Evolutionary conservation across 371 early-diverging fungal genomes (phyloP).

Genomic region (Sporodiniella umbellata): DNA sequence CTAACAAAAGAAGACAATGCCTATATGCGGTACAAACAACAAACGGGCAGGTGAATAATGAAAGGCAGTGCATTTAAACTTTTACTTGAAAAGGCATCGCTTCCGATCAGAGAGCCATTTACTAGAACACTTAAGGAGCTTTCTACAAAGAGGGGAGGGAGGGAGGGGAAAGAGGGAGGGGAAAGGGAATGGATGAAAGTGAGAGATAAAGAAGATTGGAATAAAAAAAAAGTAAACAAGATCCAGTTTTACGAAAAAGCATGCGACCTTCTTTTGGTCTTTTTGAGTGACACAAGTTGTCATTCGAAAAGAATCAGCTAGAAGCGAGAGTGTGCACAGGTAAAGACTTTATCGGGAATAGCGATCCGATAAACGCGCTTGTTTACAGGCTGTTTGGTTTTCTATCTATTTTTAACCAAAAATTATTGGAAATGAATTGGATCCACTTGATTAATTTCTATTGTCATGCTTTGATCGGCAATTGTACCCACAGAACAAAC

Average conservation of each 20-base stretch:
- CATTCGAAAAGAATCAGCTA: no score
- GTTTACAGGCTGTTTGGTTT: no score
- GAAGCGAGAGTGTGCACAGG: neutral
- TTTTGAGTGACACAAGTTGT: neutral
- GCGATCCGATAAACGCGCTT: neutral
- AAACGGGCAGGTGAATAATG: neutral
- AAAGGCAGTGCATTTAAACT: neutral
- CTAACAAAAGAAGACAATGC: neutral
- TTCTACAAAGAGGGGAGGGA: no score
- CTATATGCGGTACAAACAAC: no score
- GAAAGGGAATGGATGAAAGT: neutral
- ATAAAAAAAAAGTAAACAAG: neutral
- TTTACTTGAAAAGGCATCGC: neutral
- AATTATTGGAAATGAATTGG: no score
- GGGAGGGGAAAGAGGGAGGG: neutral
- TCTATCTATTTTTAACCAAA: no score
- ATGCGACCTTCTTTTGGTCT: no score
- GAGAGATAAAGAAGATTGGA: neutral
- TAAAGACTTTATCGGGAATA: neutral
- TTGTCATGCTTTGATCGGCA: slow-evolving; percentile 11
- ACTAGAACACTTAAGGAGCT: neutral
- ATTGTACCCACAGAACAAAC: neutral
- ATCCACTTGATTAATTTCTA: no score
- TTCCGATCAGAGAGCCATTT: neutral
- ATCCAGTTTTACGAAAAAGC: neutral